phyloP scores from a whole-genome alignment of 2,329 filamentous ascomycete species.

The Cercospora brassicicola region DNA sequence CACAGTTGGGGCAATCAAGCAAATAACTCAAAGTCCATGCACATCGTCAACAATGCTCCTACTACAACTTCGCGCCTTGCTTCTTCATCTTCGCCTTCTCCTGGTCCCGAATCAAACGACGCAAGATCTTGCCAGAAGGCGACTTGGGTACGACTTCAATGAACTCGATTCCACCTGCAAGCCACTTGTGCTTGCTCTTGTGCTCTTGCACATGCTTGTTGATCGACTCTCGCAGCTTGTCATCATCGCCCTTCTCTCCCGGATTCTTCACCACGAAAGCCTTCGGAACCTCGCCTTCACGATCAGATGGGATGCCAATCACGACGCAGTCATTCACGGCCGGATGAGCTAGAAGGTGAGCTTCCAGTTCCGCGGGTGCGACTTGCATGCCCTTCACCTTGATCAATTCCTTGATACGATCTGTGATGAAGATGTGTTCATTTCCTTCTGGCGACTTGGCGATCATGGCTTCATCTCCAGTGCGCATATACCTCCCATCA shows the following conservation, averaged over 20 bases:
- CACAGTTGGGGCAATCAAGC: too few relatives aligned
- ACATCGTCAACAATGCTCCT: too few relatives aligned
- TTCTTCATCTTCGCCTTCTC: slow-evolving; percentile 68
- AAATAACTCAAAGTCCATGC: too few relatives aligned
- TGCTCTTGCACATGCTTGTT: slow-evolving; percentile 60
- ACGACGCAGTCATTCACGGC: slow-evolving; percentile 77
- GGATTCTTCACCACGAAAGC: slow-evolving; percentile 63
- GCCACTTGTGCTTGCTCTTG: slow-evolving; percentile 63
- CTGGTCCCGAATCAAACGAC: slow-evolving; percentile 67
- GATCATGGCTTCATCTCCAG: slow-evolving; percentile 80
- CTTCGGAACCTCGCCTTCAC: slow-evolving; percentile 63
- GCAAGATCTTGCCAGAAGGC: slow-evolving; percentile 63
- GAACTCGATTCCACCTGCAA: slow-evolving; percentile 61
- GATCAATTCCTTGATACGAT: slow-evolving; percentile 68
- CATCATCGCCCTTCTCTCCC: slow-evolving; percentile 51
- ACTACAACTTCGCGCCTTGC: slow-evolving; percentile 66
- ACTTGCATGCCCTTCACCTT: slow-evolving; percentile 71
- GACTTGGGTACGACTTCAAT: slow-evolving; percentile 61
- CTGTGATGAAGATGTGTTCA: slow-evolving; percentile 82
- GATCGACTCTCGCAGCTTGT: slow-evolving; percentile 53
- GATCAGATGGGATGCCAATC: slow-evolving; percentile 67
- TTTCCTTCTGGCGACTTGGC: slow-evolving; percentile 62
- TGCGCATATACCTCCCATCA: slow-evolving; percentile 67
- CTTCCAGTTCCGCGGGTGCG: slow-evolving; percentile 78
- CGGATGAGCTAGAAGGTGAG: slow-evolving; percentile 72